Base-by-base conservation (phyloP, 1,284 basidiomycete genomes). In the Puccinia coronata region DNA sequence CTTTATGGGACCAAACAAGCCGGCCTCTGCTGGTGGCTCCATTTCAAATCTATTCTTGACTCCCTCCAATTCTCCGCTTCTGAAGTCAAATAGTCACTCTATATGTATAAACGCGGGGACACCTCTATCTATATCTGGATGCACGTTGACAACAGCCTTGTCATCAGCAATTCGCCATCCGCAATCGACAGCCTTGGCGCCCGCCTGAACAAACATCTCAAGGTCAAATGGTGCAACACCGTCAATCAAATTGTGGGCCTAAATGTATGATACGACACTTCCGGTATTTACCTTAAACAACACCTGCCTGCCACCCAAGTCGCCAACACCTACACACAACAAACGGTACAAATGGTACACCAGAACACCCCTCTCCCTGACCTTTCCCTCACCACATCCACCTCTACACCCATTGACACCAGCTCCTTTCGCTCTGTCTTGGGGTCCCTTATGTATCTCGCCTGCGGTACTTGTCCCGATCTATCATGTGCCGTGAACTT, bases 1-100 rank as follows among this genome's bases (percentile, higher is more conserved):
- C 31, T 78, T 4, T 69, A 78, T 31, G 61, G 75, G 8, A 78
- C 75, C 23, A 67, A 51, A 67, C 59, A 78, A 31, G 75, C 75
- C 6, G 75, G 28, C 3, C n/a, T n/a, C 28, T 65, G 61, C 36
- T 78, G 75, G 75, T 78, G 63, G 75, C 1, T 36, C 12, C 53
- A 49, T 39, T 67, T 67, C 36, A 63, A 28, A 11, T 25, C 0
- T 1, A 43, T 47, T 2, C 51, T 61, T 6, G 25, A 49, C 2
- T 14, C 23, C 0, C 12, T 69, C 16, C 36, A 28, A 2, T 61
- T 49, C 39, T 28, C 6, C n/a, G 36, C 28, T 0, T 61, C 39
- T 28, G 39, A 43, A 11, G 39, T 53, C 14, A 57, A 75, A 12
- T 31, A 23, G 63, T 61, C 55, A 3, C 25, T 75, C 0, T 61